Evolutionary conservation across 306 rosid genomes (phyloP).

Genomic region (Rubus idaeus): DNA sequence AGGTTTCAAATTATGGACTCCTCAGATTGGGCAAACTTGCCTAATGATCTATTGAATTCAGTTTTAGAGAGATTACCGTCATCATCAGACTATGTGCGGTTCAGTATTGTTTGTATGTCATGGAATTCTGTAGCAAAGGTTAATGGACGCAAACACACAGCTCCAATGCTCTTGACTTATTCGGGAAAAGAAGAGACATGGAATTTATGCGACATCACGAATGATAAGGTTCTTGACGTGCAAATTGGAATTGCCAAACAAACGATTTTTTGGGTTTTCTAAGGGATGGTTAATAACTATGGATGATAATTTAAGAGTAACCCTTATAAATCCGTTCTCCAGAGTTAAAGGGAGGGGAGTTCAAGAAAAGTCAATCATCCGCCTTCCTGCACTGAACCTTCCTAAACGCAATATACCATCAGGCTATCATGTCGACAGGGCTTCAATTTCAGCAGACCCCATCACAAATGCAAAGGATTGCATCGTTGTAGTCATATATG

Average conservation of each 20-base stretch:
- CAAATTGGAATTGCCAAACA: neutral
- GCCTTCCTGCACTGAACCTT: neutral
- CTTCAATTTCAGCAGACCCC: neutral
- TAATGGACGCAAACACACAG: neutral
- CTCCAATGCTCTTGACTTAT: constrained; percentile 9
- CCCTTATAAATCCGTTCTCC: neutral
- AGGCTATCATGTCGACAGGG: neutral
- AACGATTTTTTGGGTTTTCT: neutral
- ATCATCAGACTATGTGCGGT: neutral
- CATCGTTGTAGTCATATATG: neutral
- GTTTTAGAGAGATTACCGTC: neutral
- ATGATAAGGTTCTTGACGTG: neutral
- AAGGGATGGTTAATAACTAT: neutral
- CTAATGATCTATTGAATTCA: neutral
- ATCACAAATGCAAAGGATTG: neutral
- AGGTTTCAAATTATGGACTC: neutral
- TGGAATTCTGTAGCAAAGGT: neutral
- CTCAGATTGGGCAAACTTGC: neutral
- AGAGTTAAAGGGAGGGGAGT: neutral
- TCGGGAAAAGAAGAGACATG: neutral
- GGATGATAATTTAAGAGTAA: neutral
- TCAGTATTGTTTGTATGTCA: neutral
- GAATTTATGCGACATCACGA: neutral
- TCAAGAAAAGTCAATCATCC: neutral
- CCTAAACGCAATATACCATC: neutral